Base-by-base conservation (phyloP, 2,329 filamentous ascomycete genomes). In the Exophiala sp. region DNA sequence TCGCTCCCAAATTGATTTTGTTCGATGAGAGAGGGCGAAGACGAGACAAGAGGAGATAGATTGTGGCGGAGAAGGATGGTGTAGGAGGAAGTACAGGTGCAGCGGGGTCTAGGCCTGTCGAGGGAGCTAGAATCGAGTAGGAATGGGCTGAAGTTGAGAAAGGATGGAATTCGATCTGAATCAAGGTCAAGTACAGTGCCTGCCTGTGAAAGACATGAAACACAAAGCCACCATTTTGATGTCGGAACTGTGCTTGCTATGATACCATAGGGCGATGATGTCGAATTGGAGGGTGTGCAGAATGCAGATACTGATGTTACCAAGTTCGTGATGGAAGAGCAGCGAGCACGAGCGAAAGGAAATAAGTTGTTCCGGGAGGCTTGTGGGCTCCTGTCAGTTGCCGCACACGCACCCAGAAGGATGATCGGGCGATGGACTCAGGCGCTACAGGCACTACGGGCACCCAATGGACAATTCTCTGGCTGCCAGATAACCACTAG, bases 211-310 rank as follows among this genome's bases (percentile, higher is more conserved):
- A 24, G 44, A 49, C 34, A 22, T 49, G 8, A 48, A 41, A 41
- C 48, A 57, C 19, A 46, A 54, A 27, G 40, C 54, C 54, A 57
- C 48, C 54, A 57, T 57, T 29, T 34, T 50, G 41, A 21, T 19
- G 35, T 44, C 35, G 32, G 5, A 9, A 23, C 14, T 13, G 41
- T 23, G 34, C 4, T 41, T 32, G 23, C 21, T 32, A 16, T n/a
- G 32, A 37, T 22, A 29, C 29, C 19, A 45, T 29, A 24, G 22
- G 32, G 22, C 38, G 46, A 38, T 27, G 39, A 35, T 40, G 47
- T 14, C n/a, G 38, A 43, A 11, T n/a, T 7, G n/a, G 43, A 46
- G 21, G 41, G 34, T 19, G 30, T 10, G 13, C n/a, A 11, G 23
- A 37, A 27, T 50, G 16, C 18, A 23, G 30, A 45, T 18, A 37